Conservation (phyloP, 2,329 filamentous ascomycete species). For the Beauveria scarabaeidicola region DNA sequence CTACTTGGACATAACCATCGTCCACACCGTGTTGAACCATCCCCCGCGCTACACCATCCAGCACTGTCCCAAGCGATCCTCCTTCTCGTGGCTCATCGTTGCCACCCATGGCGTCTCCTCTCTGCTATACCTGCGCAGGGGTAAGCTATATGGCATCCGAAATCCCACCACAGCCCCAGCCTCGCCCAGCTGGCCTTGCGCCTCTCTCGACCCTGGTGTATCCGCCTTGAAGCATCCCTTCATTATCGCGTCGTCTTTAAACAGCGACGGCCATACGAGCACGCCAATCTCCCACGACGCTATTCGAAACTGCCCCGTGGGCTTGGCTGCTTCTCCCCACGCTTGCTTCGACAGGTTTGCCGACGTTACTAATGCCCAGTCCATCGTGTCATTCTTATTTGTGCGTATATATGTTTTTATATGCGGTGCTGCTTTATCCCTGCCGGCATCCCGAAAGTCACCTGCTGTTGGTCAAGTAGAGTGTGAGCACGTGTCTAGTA, state of each 20-base stretch:
- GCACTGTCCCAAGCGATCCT: slow-evolving; percentile 48
- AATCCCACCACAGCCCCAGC: slow-evolving; percentile 49
- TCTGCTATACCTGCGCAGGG: slow-evolving; percentile 55
- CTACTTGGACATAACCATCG: background rate
- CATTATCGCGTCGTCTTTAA: slow-evolving; percentile 48
- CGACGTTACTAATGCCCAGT: slow-evolving; percentile 84
- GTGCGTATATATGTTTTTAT: slow-evolving; percentile 83
- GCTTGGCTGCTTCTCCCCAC: slow-evolving; percentile 61
- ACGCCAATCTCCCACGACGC: slow-evolving; percentile 81
- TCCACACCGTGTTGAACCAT: background rate
- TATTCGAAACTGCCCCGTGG: slow-evolving; percentile 55
- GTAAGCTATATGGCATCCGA: slow-evolving; percentile 75
- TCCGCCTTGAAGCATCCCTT: slow-evolving; percentile 59
- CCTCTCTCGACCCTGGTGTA: slow-evolving; percentile 27
- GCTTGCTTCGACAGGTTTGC: slow-evolving; percentile 88
- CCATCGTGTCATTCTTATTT: slow-evolving; percentile 43
- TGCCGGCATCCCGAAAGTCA: slow-evolving; percentile 41
- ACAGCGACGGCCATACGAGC: slow-evolving; percentile 65
- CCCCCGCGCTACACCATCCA: slow-evolving; percentile 24
- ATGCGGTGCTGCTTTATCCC: slow-evolving; percentile 68
- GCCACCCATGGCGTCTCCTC: slow-evolving; percentile 72
- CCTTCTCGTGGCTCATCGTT: slow-evolving; percentile 47
- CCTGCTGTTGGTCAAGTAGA: background rate
- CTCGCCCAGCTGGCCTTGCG: slow-evolving; percentile 14
- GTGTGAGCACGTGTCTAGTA: background rate